phyloP scores from a whole-genome alignment of 495 filamentous ascomycete genomes.

The Daldinia decipiens region DNA sequence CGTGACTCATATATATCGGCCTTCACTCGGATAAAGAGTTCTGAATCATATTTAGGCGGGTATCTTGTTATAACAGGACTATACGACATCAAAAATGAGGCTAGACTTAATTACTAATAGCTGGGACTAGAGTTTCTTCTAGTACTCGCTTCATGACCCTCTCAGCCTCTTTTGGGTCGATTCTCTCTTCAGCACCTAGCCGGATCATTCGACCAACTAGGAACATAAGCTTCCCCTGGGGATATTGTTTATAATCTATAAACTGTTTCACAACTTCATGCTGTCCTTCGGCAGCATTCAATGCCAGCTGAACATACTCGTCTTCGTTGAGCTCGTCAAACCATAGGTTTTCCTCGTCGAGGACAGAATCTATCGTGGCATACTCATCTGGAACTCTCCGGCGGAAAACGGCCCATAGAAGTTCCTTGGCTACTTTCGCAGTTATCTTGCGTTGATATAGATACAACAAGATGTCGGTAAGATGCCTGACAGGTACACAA shows the following conservation, averaged over 20 bases:
- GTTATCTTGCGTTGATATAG: slow-evolving; percentile 76
- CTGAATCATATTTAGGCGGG: slow-evolving; percentile 9
- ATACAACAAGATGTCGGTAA: slow-evolving; percentile 74
- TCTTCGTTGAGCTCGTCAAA: slow-evolving; percentile 68
- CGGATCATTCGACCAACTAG: slow-evolving; percentile 94
- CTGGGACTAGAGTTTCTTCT: slow-evolving; percentile 45
- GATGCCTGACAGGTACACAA: slow-evolving; percentile 65
- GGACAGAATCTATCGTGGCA: slow-evolving; percentile 65
- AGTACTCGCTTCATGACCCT: slow-evolving; percentile 68
- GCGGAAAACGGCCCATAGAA: slow-evolving; percentile 69
- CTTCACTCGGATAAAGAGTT: slow-evolving; percentile 9
- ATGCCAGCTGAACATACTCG: slow-evolving; percentile 69
- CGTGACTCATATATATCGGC: slow-evolving; percentile 37
- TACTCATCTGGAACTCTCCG: slow-evolving; percentile 54
- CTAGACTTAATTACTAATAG: slow-evolving; percentile 20
- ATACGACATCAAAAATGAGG: slow-evolving; percentile 10
- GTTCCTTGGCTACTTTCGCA: slow-evolving; percentile 75
- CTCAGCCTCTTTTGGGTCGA: slow-evolving; percentile 80
- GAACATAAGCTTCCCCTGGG: slow-evolving; percentile 79
- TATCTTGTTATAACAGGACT: slow-evolving; percentile 12
- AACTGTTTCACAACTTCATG: slow-evolving; percentile 77
- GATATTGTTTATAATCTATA: slow-evolving; percentile 67
- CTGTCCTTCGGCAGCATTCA: slow-evolving; percentile 58
- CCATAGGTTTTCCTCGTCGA: slow-evolving; percentile 73
- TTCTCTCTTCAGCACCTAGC: slow-evolving; percentile 74